phyloP scores from a whole-genome alignment of 495 filamentous ascomycete genomes.

The Penicillium crystallinum region DNA sequence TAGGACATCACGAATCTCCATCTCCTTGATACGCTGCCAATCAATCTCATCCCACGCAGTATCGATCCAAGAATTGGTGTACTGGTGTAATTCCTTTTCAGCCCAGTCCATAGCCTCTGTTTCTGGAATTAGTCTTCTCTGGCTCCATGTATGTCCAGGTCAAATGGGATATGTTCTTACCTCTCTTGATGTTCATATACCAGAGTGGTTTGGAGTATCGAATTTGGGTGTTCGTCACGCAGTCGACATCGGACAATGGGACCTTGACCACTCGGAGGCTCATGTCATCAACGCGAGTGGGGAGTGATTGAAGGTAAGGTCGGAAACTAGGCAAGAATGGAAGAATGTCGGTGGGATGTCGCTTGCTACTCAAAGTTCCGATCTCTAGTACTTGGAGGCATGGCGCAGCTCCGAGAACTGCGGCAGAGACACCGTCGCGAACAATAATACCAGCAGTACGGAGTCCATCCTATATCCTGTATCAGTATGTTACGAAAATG shows the following conservation, averaged over 20 bases:
- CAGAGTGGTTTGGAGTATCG: constrained; percentile 51
- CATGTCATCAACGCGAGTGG: constrained; percentile 52
- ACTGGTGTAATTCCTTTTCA: constrained; percentile 56
- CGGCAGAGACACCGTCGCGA: constrained; percentile 63
- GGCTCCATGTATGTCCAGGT: not conserved
- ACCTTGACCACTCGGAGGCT: constrained; percentile 58
- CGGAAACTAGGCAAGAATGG: constrained; percentile 70
- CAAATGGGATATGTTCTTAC: constrained; percentile 12
- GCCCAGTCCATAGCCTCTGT: constrained; percentile 42
- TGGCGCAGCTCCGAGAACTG: constrained; percentile 50
- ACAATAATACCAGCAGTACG: constrained; percentile 75
- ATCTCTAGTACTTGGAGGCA: constrained; percentile 75
- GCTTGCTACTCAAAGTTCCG: constrained; percentile 50
- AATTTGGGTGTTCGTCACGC: constrained; percentile 67
- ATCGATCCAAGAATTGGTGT: constrained; percentile 64
- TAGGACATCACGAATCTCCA: constrained; percentile 68
- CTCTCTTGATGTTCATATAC: constrained; percentile 44
- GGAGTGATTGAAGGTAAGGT: constrained; percentile 53
- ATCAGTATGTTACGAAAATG: constrained; percentile 11
- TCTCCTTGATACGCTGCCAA: constrained; percentile 69
- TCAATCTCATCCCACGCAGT: constrained; percentile 83
- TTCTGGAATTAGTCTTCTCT: constrained; percentile 6
- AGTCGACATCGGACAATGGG: constrained; percentile 69
- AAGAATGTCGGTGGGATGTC: constrained; percentile 72
- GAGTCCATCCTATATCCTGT: constrained; percentile 56